Evolutionary conservation across 2,329 filamentous ascomycete species (phyloP).

Genomic region (Paradendryphiella salina): DNA sequence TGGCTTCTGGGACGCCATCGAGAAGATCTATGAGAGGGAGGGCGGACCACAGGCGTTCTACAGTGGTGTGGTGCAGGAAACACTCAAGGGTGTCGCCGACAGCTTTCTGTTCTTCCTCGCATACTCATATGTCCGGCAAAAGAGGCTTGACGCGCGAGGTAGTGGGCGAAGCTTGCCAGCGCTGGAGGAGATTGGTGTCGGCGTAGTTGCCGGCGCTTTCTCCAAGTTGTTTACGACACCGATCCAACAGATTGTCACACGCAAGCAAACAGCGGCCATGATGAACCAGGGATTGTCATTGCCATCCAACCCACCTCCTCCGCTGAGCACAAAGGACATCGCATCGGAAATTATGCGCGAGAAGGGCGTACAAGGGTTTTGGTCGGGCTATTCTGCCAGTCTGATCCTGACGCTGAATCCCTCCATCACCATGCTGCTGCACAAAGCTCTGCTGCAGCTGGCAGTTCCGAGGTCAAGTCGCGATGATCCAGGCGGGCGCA

Average conservation of each 20-base stretch:
- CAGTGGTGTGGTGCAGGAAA: slow-evolving; percentile 51
- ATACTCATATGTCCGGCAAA: slow-evolving; percentile 65
- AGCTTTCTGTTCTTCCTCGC: slow-evolving; percentile 86
- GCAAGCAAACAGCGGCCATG: slow-evolving; percentile 72
- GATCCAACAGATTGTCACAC: slow-evolving; percentile 77
- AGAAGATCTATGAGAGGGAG: slow-evolving; percentile 70
- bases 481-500: slow-evolving; percentile 56
- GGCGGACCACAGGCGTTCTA: slow-evolving; percentile 73
- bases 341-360: slow-evolving; percentile 66
- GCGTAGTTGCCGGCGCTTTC: slow-evolving; percentile 72
- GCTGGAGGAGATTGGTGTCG: slow-evolving; percentile 73
- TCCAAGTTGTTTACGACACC: slow-evolving; percentile 78
- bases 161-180: slow-evolving; percentile 57
- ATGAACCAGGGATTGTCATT: slow-evolving; percentile 47
- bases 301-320: slow-evolving; percentile 31
- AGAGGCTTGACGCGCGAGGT: slow-evolving; percentile 36
- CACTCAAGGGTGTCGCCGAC: slow-evolving; percentile 60
- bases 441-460: slow-evolving; percentile 68
- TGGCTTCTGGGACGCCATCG: slow-evolving; percentile 68
- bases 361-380: slow-evolving; percentile 75
- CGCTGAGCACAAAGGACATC: slow-evolving; percentile 58
- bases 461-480: slow-evolving; percentile 60
- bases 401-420: slow-evolving; percentile 83
- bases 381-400: slow-evolving; percentile 84
- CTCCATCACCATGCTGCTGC: slow-evolving; percentile 81